Conservation (phyloP, 2,329 filamentous ascomycete species). For the Penicillium sp. region DNA sequence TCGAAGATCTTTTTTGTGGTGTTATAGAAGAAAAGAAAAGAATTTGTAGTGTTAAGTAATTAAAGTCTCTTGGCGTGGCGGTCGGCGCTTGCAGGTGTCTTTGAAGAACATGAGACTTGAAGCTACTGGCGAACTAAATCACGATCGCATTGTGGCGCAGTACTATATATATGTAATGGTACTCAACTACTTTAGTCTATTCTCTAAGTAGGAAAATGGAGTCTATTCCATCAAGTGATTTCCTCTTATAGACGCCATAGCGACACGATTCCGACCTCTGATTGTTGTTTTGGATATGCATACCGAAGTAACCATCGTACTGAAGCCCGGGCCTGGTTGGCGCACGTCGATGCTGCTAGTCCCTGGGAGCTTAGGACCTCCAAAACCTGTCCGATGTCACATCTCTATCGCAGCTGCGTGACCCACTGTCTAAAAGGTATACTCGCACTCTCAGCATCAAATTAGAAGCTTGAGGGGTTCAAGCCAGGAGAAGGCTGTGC, state of each 20-base stretch:
- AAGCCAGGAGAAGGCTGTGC: background rate
- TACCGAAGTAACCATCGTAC: background rate
- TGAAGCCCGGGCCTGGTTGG: background rate
- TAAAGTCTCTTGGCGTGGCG: too few relatives aligned
- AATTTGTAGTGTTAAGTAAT: too few relatives aligned
- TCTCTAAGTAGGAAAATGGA: too few relatives aligned
- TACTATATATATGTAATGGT: too few relatives aligned
- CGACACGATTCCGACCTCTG: background rate
- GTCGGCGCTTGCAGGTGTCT: too few relatives aligned
- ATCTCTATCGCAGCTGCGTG: slow-evolving; percentile 15
- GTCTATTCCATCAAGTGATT: too few relatives aligned
- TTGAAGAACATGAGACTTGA: too few relatives aligned
- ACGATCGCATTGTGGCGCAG: too few relatives aligned
- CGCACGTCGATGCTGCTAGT: background rate
- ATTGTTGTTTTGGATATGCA: background rate
- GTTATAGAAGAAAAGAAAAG: too few relatives aligned
- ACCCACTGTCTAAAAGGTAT: background rate
- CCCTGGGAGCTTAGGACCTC: background rate
- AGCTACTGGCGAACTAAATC: too few relatives aligned
- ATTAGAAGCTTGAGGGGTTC: background rate
- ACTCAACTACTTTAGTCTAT: too few relatives aligned
- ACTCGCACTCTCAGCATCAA: slow-evolving; percentile 1
- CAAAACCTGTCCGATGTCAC: background rate
- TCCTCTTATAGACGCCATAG: background rate
- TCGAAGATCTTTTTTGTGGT: too few relatives aligned